Evolutionary conservation across 2,329 filamentous ascomycete species (phyloP).

Genomic region (Emmonsiellopsis sp.): DNA sequence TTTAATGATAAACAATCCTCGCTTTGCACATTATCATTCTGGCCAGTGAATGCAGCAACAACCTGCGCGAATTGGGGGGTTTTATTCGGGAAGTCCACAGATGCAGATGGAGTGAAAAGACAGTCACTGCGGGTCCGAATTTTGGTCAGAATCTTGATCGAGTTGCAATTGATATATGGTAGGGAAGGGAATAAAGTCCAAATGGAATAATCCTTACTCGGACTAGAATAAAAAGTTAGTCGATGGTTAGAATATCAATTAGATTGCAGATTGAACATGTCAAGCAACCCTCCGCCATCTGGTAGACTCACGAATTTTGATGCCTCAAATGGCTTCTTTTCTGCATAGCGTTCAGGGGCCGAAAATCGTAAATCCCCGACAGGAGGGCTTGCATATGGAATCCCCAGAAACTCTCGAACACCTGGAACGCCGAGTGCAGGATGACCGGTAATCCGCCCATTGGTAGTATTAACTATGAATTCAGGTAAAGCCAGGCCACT

Average conservation of each 20-base stretch:
- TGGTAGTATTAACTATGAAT: conserved; percentile 15
- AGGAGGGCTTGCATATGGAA: conserved; percentile 21
- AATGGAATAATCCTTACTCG: background rate
- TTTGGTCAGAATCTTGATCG: background rate
- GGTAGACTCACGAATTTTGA: conserved; percentile 12
- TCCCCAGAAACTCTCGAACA: conserved; percentile 20
- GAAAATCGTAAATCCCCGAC: conserved; percentile 20
- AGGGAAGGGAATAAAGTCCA: background rate
- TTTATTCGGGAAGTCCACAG: conserved; percentile 15
- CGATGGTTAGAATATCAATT: background rate
- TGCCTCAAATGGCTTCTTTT: conserved; percentile 7
- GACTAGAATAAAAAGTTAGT: background rate
- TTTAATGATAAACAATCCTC: conserved; percentile 31
- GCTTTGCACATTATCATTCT: conserved; percentile 29
- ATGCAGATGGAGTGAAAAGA: conserved; percentile 12
- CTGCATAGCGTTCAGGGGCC: conserved; percentile 14
- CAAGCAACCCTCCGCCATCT: too few relatives aligned
- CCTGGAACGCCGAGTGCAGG: conserved; percentile 5
- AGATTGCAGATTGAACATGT: background rate
- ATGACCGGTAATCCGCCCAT: conserved; percentile 18
- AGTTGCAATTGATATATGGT: background rate
- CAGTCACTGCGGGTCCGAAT: conserved; percentile 16
- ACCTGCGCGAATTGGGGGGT: conserved; percentile 15
- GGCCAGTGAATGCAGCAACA: conserved; percentile 17
- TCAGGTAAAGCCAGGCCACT: background rate